A percentile compares a stretch with the other conserved stretches of the same genome.
These are phyloP conservation scores for Agrostemma githago DNA, from an alignment of 148 eudicot species.

Conservation along the genomic window DNA sequence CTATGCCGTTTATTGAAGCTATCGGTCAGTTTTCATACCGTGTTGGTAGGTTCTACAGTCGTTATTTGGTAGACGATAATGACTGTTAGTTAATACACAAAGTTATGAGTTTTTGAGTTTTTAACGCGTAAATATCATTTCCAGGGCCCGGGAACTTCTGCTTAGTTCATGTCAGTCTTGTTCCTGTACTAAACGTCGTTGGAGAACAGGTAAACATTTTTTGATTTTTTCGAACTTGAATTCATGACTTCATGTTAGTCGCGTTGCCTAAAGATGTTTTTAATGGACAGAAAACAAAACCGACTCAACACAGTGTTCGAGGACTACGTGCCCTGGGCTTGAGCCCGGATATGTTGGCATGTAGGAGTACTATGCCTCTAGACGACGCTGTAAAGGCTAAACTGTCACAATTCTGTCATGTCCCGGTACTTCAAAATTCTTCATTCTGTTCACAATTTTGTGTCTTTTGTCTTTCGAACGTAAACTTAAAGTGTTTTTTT, in stretches of 20 bases:
- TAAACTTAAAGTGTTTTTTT: slow-evolving; percentile 8
- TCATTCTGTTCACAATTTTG: not conserved
- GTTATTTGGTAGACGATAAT: slow-evolving; percentile 5
- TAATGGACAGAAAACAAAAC: slow-evolving; percentile 81
- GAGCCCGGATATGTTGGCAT: slow-evolving; percentile 79
- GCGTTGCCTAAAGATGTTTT: slow-evolving; percentile 1
- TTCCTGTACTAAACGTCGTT: slow-evolving; percentile 85
- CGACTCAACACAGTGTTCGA: slow-evolving; percentile 94
- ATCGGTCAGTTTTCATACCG: slow-evolving; percentile 90
- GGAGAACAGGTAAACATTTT: slow-evolving; percentile 78
- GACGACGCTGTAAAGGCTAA: slow-evolving; percentile 69
- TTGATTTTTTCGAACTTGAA: not conserved
- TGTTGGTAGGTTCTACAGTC: slow-evolving; percentile 58
- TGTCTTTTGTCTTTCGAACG: not conserved
- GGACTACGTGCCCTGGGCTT: slow-evolving; percentile 88
- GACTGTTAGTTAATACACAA: not conserved
- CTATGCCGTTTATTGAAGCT: slow-evolving; percentile 96
- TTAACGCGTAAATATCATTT: slow-evolving; percentile 1
- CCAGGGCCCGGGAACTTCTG: slow-evolving; percentile 91
- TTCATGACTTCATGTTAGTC: not conserved
- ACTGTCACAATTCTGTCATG: slow-evolving; percentile 92
- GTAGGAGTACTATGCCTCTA: slow-evolving; percentile 86
- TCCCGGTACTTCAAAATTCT: slow-evolving; percentile 48
- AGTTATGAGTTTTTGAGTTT: not conserved
- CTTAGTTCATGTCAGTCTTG: slow-evolving; percentile 93